Base-by-base conservation (phyloP, 441 rosid species). In the California macrophylla region DNA sequence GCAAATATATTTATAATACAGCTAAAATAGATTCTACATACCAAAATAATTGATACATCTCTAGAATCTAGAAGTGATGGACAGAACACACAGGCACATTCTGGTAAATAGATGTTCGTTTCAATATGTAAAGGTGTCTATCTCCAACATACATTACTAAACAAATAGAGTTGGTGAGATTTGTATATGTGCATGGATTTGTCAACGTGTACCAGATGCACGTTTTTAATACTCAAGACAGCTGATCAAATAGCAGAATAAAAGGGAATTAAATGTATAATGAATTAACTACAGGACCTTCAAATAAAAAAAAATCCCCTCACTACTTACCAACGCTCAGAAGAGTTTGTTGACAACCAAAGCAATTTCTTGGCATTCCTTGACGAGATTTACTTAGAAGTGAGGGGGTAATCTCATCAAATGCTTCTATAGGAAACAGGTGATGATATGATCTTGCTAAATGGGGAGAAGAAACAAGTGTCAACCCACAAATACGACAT, bases 381-480 rank as follows among this genome's bases (percentile, higher is more conserved):
- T 69, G 76, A 66, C 61, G 82, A 23, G 71, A 71, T 76, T 79
- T 82, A 73, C 66, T 76, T 61, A 73, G 73, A 29, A 60, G 78
- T 64, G 76, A 60, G 30, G 78, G 61, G 15, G 87, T 73, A 64
- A 85, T 85, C 76, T 91, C 98, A 40, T 86, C 89, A 74, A 91
- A 93, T 62, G 90, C 93, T 42, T 85, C 77, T 52, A 91, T 88
- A 8, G 97, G 98, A 78, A 91, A 93, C 72, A 93, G 88, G 75
- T 93, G 97, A 82, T 89, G 98, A 73, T 93, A 91, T 10, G 98
- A 93, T 81, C 97, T 88, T 0, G 97, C 97, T 76, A 93, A 76
- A 86, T 88, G 98, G 6, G 96, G 97, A 1, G 97, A 91, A 25
- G 98, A 93, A 74, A 93, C 97, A 67, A 91, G 96, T 26, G 97